Evolutionary conservation across 805 yeast species (phyloP), one percentile per base, ranked within the genome.

Genomic region (Metschnikowia similis): DNA sequence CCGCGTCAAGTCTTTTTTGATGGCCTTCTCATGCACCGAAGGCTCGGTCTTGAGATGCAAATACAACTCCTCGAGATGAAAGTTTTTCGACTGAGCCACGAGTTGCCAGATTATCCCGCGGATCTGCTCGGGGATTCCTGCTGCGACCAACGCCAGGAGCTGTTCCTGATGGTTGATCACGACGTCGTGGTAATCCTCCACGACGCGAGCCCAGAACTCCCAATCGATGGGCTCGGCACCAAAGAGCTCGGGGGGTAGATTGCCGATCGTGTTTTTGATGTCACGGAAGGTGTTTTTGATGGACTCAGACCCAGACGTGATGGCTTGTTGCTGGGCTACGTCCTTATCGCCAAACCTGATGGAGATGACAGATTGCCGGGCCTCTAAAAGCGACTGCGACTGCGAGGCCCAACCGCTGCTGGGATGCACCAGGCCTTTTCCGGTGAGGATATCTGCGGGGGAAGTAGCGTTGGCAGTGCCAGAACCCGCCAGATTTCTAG

Each of bases 91-190:
- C 54, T 83, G 81, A 14, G 96, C 79, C 49, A 90, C 84, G 45
- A 89, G 73, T 69, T 91, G 97, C 99, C 99, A 92, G 17, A 92
- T 79, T 56, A 91, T 83, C 2, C 97, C 96, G 55, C 98, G 74
- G 45, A 92, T 76, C 55, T 87, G 94, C 41, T 78, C 71, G 11
- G 99, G 98, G 37, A 92, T 84, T 44, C 98, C 98, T 8, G 71
- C 70, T 9, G 61, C 55, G 16, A 94, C 79, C 40, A 86, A 82
- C 35, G 67, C 63, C 41, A 83, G 77, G 50, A 92, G 74, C 54
- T 75, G 75, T 11, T 76, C 76, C 0, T 91, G 84, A 27, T 82
- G 81, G 17, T 76, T 70, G 47, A 78, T 73, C 1, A 90, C 90
- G 8, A 86, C 83, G 0, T 66, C 62, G n/a, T 83, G 75, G 61